Conservation (phyloP, 2,329 filamentous ascomycete species). For the Exophiala oligosperma region DNA sequence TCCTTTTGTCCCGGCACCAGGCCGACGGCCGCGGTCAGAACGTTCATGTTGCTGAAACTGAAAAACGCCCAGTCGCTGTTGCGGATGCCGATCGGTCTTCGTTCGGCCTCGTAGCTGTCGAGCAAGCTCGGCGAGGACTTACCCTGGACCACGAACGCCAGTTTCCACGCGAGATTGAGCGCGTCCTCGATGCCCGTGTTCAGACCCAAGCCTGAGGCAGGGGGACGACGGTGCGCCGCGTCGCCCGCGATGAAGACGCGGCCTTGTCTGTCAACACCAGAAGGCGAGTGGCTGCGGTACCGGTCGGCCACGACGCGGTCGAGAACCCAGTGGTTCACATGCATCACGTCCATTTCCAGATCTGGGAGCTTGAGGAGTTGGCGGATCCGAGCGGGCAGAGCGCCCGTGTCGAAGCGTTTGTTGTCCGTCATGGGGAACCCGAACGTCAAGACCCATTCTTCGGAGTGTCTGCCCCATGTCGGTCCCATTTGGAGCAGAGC, state of each 20-base stretch:
- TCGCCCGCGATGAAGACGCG: conserved; percentile 48
- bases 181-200: conserved; percentile 58
- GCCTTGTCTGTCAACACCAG: conserved; percentile 10
- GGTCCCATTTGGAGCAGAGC: conserved; percentile 27
- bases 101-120: conserved; percentile 42
- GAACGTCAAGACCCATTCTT: conserved; percentile 38
- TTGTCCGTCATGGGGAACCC: conserved; percentile 23
- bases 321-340: conserved; percentile 24
- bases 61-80: conserved; percentile 29
- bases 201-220: conserved; percentile 59
- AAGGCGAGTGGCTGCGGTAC: conserved; percentile 19
- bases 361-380: conserved; percentile 21
- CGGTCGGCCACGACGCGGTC: conserved; percentile 19
- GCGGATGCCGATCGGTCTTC: conserved; percentile 33
- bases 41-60: conserved; percentile 23
- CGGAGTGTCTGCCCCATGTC: conserved; percentile 29
- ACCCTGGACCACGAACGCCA: conserved; percentile 36
- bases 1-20: conserved; percentile 20
- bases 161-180: conserved; percentile 57
- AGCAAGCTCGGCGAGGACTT: conserved; percentile 31
- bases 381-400: conserved; percentile 10
- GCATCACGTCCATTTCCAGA: conserved; percentile 25
- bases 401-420: conserved; percentile 8
- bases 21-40: conserved; percentile 24
- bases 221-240: conserved; percentile 57